These are phyloP conservation scores for Phaffia australis DNA, from an alignment of 768 basidiomycete genomes.

Conservation along the genomic window DNA sequence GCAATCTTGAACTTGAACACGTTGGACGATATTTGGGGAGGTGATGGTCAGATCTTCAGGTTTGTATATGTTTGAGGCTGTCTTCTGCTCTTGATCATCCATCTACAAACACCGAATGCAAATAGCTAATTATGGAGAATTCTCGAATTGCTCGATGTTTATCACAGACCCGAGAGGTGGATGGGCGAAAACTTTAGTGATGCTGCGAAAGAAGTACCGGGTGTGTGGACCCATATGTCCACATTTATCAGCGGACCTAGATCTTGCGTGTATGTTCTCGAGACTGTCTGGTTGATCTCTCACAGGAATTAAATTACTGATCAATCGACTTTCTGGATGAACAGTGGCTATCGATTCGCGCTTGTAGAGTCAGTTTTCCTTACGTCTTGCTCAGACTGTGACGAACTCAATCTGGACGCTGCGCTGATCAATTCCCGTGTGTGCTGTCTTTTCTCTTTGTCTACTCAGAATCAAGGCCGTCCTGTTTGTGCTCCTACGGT, in stretches of 20 bases:
- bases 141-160: neutral
- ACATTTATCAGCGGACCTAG: constrained; percentile 37
- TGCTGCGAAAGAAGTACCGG: constrained; percentile 29
- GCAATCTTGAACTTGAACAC: constrained; percentile 37
- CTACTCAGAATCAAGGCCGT: constrained; percentile 33
- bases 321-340: constrained; percentile 7
- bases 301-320: neutral
- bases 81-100: constrained; percentile 6
- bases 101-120: no score
- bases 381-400: no score
- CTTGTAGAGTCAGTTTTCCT: constrained; percentile 30
- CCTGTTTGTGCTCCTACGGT: constrained; percentile 35
- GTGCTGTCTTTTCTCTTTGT: neutral
- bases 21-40: constrained; percentile 33
- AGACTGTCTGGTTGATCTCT: neutral
- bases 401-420: no score
- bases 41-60: constrained; percentile 34
- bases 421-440: neutral
- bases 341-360: constrained; percentile 38
- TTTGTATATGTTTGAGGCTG: constrained; percentile 16
- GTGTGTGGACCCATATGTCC: constrained; percentile 37
- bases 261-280: constrained; percentile 28
- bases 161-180: constrained; percentile 29
- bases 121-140: no score
- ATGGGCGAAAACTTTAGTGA: constrained; percentile 19